Evolutionary conservation across 2,329 filamentous ascomycete genomes (phyloP).

Genomic region (Fusarium sp.): DNA sequence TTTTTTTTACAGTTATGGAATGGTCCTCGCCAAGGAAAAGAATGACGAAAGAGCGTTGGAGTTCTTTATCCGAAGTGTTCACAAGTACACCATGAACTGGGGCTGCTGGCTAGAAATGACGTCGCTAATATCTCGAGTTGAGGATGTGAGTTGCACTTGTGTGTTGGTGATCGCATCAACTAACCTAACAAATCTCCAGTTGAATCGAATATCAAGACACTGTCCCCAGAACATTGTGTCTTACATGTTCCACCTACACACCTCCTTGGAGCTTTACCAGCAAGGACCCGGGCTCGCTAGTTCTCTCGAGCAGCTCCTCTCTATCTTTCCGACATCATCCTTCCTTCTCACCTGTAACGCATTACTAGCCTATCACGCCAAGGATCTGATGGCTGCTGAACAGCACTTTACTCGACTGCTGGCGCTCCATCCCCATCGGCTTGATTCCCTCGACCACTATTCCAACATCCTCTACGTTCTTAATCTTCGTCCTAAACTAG

Average conservation of each 20-base stretch:
- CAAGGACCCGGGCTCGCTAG: constrained; percentile 79
- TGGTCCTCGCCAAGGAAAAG: constrained; percentile 89
- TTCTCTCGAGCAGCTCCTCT: constrained; percentile 79
- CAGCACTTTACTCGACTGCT: constrained; percentile 81
- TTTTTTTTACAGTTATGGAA: constrained; percentile 72
- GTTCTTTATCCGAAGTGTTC: constrained; percentile 89
- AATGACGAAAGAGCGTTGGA: constrained; percentile 87
- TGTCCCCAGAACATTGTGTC: constrained; percentile 92
- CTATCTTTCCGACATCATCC: constrained; percentile 86
- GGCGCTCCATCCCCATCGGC: constrained; percentile 76
- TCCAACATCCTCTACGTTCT: constrained; percentile 98
- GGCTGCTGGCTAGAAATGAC: constrained; percentile 95
- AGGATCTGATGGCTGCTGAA: constrained; percentile 77
- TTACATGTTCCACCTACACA: constrained; percentile 92
- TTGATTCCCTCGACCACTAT: constrained; percentile 94
- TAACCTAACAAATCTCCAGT: constrained; percentile 55
- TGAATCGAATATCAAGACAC: constrained; percentile 76
- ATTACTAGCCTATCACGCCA: constrained; percentile 88
- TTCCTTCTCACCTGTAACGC: constrained; percentile 93
- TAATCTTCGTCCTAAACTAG: constrained; percentile 85
- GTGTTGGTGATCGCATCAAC: constrained; percentile 35
- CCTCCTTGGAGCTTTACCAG: constrained; percentile 91
- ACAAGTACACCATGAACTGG: constrained; percentile 95
- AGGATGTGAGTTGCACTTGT: constrained; percentile 72
- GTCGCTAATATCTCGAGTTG: constrained; percentile 78